These are phyloP conservation scores for Lipomyces orientalis DNA, from an alignment of 805 yeast species.

Conservation along the genomic window DNA sequence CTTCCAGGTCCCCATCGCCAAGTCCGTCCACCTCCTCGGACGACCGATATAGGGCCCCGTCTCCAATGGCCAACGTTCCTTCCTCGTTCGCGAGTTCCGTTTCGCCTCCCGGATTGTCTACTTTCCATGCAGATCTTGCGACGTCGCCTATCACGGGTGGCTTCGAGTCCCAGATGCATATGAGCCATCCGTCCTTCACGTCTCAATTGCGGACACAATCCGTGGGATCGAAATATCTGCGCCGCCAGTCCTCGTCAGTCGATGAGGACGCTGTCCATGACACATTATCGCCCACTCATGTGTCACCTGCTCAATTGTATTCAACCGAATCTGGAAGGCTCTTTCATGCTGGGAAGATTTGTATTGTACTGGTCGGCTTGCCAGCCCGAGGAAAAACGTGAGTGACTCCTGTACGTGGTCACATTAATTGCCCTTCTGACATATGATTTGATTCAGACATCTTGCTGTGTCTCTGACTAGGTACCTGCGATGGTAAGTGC, in stretches of 20 bases:
- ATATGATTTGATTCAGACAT: slow-evolving; percentile 48
- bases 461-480: slow-evolving; percentile 89
- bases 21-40: slow-evolving; percentile 18
- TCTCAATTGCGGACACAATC: slow-evolving; percentile 11
- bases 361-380: slow-evolving; percentile 86
- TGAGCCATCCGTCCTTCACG: slow-evolving; percentile 10
- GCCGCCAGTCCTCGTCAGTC: slow-evolving; percentile 33
- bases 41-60: not conserved
- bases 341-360: slow-evolving; percentile 93
- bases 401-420: not conserved
- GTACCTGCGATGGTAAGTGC: slow-evolving; percentile 70
- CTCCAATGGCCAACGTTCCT: slow-evolving; percentile 9
- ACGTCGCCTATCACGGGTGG: slow-evolving; percentile 36
- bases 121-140: slow-evolving; percentile 37
- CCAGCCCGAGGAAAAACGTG: slow-evolving; percentile 94
- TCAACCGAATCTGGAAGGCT: slow-evolving; percentile 90
- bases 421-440: not conserved
- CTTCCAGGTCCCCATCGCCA: slow-evolving; percentile 24
- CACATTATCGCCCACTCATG: slow-evolving; percentile 62
- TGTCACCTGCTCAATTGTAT: slow-evolving; percentile 91
- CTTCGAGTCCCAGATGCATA: slow-evolving; percentile 7
- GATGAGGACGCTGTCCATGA: slow-evolving; percentile 70
- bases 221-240: slow-evolving; percentile 22
- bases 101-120: slow-evolving; percentile 31
- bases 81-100: slow-evolving; percentile 5